Base-by-base conservation (phyloP, 371 early-diverging fungal genomes). In the Saksenaea vasiformis region DNA sequence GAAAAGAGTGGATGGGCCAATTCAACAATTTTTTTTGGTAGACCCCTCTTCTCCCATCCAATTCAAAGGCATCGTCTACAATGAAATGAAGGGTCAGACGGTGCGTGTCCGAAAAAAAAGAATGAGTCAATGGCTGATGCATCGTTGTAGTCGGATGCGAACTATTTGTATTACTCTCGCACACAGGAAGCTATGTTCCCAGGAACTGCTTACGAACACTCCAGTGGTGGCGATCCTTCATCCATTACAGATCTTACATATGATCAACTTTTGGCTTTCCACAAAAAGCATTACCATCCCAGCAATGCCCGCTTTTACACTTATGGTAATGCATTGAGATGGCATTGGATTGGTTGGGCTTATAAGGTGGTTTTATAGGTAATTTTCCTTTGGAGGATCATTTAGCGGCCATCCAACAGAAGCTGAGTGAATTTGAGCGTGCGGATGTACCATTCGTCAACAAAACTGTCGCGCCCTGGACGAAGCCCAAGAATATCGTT, bases 81-180 rank as follows among this genome's bases (percentile, higher is more conserved):
- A 97, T 73, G 98, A 98, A 68, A 98, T 98, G 98, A 98, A 98
- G 81, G 98, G 98, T 9, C 90, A 87, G 60, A 85, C 91, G 69
- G 87, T 87, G 83, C 63, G 74, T 56, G 27, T 53, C 7, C n/a
- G n/a, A n/a, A n/a, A 15, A 54, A 37, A 35, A 2, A 14, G 5
- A 19, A 22, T 14, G 2, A 39, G 8, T 5, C 54, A 5, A 34
- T 44, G 19, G 34, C 35, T 54, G 34, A 27, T 54, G 27, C 28
- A 14, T 41, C 11, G 26, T 39, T 19, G 4, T 72, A 82, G 82
- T 85, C 83, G 36, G 95, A 97, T 67, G 78, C 91, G 13, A 88
- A 87, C 60, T 89, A 87, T 58, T 73, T 96, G 39, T 95, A 91
- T 69, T 88, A 88, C 43, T 78, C 82, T 53, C 84, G 90, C 5